Evolutionary conservation across 202 grass and related monocot genomes (phyloP).

Genomic region (Elaeis oleifera): DNA sequence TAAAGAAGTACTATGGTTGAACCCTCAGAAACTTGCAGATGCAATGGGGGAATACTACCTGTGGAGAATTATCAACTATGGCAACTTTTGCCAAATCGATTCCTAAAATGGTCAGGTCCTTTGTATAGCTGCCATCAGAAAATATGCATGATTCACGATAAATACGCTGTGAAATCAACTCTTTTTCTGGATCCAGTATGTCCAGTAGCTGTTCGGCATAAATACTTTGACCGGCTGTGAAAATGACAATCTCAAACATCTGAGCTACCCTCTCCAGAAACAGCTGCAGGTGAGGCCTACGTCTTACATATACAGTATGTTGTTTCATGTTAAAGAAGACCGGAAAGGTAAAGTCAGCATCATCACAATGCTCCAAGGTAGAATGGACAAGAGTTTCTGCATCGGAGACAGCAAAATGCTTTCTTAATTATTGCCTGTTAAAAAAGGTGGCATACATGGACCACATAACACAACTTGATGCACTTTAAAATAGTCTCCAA

Average conservation of each 20-base stretch:
- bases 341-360: constrained; percentile 74
- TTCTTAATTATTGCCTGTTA: constrained; percentile 6
- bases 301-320: constrained; percentile 71
- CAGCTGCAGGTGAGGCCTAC: constrained; percentile 71
- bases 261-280: constrained; percentile 76
- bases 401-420: constrained; percentile 8
- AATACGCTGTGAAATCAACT: constrained; percentile 54
- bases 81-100: constrained; percentile 82
- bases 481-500: no score
- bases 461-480: background rate
- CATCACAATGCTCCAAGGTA: constrained; percentile 59
- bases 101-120: constrained; percentile 83
- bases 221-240: constrained; percentile 88
- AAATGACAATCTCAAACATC: constrained; percentile 91
- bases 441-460: constrained; percentile 23
- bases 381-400: constrained; percentile 99
- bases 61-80: constrained; percentile 94
- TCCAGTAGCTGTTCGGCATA: constrained; percentile 86
- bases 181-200: constrained; percentile 70
- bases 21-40: no score
- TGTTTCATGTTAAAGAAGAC: constrained; percentile 85
- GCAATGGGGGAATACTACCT: constrained; percentile 34
- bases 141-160: constrained; percentile 90
- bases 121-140: constrained; percentile 76
- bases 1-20: no score